These are phyloP conservation scores for Penicillium malachiteum DNA, from an alignment of 495 filamentous ascomycete genomes.

Conservation along the genomic window DNA sequence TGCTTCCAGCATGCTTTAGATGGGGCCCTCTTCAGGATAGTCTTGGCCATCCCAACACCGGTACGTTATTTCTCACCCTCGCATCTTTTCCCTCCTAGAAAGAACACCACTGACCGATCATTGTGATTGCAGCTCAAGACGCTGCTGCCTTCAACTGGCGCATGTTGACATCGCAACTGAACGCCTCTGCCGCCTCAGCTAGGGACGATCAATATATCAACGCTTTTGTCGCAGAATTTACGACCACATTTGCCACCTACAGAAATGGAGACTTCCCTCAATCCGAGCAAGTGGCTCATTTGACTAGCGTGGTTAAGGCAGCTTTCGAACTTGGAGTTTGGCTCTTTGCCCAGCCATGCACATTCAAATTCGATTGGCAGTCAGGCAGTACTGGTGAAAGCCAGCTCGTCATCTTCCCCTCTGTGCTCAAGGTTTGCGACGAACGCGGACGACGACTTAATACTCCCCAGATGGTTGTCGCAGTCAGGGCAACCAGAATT, in stretches of 20 bases:
- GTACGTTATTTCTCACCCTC: too few relatives aligned
- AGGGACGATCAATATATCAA: slow-evolving; percentile 3
- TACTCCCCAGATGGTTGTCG: slow-evolving; percentile 16
- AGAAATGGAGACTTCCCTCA: slow-evolving; percentile 11
- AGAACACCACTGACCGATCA: not conserved
- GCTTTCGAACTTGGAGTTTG: slow-evolving; percentile 23
- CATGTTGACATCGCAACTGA: slow-evolving; percentile 24
- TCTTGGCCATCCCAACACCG: too few relatives aligned
- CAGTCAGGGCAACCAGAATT: not conserved
- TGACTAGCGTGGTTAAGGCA: slow-evolving; percentile 15
- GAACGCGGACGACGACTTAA: slow-evolving; percentile 19
- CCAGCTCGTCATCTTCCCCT: slow-evolving; percentile 16
- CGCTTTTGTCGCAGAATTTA: slow-evolving; percentile 17
- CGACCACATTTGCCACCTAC: slow-evolving; percentile 19
- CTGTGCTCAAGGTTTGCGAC: slow-evolving; percentile 22
- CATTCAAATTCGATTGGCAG: slow-evolving; percentile 21
- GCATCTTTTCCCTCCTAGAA: too few relatives aligned
- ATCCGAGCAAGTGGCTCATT: slow-evolving; percentile 12
- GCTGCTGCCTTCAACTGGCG: slow-evolving; percentile 25
- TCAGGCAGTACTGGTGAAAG: not conserved
- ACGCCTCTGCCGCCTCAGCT: not conserved
- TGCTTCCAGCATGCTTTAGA: slow-evolving; percentile 18
- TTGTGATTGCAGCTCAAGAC: not conserved
- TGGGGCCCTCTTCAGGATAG: too few relatives aligned
- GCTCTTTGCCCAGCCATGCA: slow-evolving; percentile 30